Evolutionary conservation across 202 grass and related monocot genomes (phyloP), one percentile per base, ranked within the genome.

Genomic region (Carex arenaria): DNA sequence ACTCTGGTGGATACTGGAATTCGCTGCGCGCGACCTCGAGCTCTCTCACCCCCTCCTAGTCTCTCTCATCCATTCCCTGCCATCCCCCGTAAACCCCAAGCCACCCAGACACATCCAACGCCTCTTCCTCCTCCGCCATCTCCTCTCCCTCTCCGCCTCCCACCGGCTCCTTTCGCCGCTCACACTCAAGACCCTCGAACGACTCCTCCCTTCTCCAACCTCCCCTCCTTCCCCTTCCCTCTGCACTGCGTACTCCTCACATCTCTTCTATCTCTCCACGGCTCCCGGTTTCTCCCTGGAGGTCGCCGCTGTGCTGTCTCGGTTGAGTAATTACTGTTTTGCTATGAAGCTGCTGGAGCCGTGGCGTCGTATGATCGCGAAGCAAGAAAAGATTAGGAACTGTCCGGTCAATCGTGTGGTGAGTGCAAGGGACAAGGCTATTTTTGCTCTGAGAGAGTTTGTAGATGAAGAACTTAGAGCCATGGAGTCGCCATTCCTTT

Each of bases 261-360:
- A 45, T 9, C 79, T 81, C 61, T 81, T 81, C 38, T 81, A 81
- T 18, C 57, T 81, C 23, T 81, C 79, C 42, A 47, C 51, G 62
- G 11, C 45, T 54, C 80, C 80, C 2, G 79, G 62, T 4, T 82
- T 61, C 26, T 36, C 80, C 30, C 1, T 38, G 3, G 42, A 56
- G 62, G 28, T 82, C 8, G 23, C 45, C 3, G 8, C 42, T 12
- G 60, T 19, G 43, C 26, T 82, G 23, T 34, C 62, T 68, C 36
- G 62, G 43, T 52, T 82, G 22, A 12, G 80, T 47, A 69, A 67
- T 31, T 67, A 82, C 13, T 30, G 30, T 15, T 82, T 69, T 68
- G 0, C 62, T 18, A 53, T 54, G 45, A 53, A 69, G 80, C 62
- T 82, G n/a, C 43, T 67, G 43, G 63, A 32, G 19, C 80, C 80